Conservation (phyloP, 83 land plant genomes). For the Larix sibirica region DNA sequence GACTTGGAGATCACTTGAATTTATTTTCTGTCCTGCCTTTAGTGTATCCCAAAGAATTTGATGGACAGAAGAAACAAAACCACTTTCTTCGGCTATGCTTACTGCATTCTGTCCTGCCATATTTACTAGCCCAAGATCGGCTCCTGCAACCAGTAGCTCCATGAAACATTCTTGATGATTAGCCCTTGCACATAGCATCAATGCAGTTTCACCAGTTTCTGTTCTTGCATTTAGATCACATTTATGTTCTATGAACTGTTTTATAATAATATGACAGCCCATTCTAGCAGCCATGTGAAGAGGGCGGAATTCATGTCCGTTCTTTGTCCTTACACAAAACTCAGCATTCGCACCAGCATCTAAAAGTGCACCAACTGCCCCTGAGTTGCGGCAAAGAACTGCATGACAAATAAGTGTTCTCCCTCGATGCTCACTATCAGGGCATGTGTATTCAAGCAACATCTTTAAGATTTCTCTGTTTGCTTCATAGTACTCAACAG, state of each 20-base stretch:
- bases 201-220: slow-evolving; percentile 73
- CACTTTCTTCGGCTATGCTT: slow-evolving; percentile 40
- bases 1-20: slow-evolving; percentile 49
- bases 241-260: slow-evolving; percentile 44
- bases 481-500: slow-evolving; percentile 86
- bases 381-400: slow-evolving; percentile 63
- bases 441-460: slow-evolving; percentile 53
- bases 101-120: slow-evolving; percentile 43
- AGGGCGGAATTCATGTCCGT: slow-evolving; percentile 51
- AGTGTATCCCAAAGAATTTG: slow-evolving; percentile 44
- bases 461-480: slow-evolving; percentile 63
- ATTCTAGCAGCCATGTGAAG: slow-evolving; percentile 77
- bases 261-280: slow-evolving; percentile 41
- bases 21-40: slow-evolving; percentile 30
- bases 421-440: slow-evolving; percentile 52
- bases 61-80: slow-evolving; percentile 37
- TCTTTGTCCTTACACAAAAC: slow-evolving; percentile 38
- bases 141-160: slow-evolving; percentile 58
- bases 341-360: slow-evolving; percentile 65
- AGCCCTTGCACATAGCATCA: slow-evolving; percentile 44
- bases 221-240: slow-evolving; percentile 54
- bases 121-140: slow-evolving; percentile 70
- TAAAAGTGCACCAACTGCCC: slow-evolving; percentile 61
- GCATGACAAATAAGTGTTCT: slow-evolving; percentile 87
- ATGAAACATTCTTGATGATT: slow-evolving; percentile 58